Percentiles rank a stretch among this genome's conserved stretches.
phyloP scores from a whole-genome alignment of 2,329 filamentous ascomycete species.

The Hyphodiscus sp. region DNA sequence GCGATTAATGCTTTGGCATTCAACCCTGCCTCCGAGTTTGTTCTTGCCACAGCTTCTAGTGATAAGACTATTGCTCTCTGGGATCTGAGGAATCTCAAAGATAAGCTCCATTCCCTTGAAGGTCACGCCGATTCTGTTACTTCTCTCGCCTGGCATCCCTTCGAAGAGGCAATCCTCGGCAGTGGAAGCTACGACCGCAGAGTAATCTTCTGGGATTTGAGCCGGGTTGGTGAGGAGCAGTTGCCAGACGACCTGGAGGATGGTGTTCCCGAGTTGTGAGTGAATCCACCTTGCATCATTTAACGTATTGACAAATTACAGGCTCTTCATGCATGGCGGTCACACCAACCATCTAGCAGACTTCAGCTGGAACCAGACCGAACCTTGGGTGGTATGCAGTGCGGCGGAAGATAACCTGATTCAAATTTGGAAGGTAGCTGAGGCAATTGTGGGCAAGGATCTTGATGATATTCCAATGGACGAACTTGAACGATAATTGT shows the following conservation, averaged over 20 bases:
- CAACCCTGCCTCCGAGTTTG: slow-evolving; percentile 83
- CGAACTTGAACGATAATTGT: slow-evolving; percentile 58
- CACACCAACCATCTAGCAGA: slow-evolving; percentile 96
- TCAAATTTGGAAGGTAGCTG: slow-evolving; percentile 87
- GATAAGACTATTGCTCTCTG: slow-evolving; percentile 94
- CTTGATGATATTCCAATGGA: slow-evolving; percentile 68
- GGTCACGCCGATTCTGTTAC: slow-evolving; percentile 87
- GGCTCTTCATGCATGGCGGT: slow-evolving; percentile 96
- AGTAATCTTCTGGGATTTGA: slow-evolving; percentile 95
- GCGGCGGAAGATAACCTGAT: slow-evolving; percentile 95
- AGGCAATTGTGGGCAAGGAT: slow-evolving; percentile 74
- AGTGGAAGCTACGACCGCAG: slow-evolving; percentile 90
- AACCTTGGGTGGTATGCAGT: slow-evolving; percentile 93
- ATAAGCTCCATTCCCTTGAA: slow-evolving; percentile 83
- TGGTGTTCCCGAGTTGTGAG: slow-evolving; percentile 87
- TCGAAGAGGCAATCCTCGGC: slow-evolving; percentile 79
- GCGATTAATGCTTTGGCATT: slow-evolving; percentile 96
- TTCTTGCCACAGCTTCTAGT: slow-evolving; percentile 87
- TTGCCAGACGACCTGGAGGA: slow-evolving; percentile 92
- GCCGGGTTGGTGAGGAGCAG: slow-evolving; percentile 87
- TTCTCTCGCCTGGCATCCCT: slow-evolving; percentile 90
- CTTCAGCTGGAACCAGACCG: slow-evolving; percentile 96
- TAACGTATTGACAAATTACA: slow-evolving; percentile 29
- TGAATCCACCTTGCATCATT: slow-evolving; percentile 18
- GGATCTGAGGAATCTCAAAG: slow-evolving; percentile 87